A percentile compares a stretch with the other conserved stretches of the same genome.
phyloP scores from a whole-genome alignment of 805 yeast genomes.

The Candida cerambycidarum region DNA sequence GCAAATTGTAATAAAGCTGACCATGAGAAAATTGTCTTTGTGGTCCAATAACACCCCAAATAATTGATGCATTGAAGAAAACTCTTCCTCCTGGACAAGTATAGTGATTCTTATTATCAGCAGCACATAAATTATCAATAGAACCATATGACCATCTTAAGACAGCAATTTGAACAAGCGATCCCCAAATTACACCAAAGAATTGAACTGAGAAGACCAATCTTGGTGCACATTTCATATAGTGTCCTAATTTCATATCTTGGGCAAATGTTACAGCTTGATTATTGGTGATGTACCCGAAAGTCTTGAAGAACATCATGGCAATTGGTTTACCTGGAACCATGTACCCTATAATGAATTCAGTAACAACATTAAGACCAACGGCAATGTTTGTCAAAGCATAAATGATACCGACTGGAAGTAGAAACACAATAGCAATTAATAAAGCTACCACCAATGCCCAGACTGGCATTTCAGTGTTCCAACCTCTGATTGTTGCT shows the following conservation, averaged over 20 bases:
- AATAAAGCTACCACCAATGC: slow-evolving; percentile 36
- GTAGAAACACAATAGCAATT: slow-evolving; percentile 38
- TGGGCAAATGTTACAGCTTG: slow-evolving; percentile 52
- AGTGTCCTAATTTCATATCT: slow-evolving; percentile 46
- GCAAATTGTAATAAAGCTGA: slow-evolving; percentile 25
- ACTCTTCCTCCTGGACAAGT: slow-evolving; percentile 44
- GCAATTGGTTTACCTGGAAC: slow-evolving; percentile 49
- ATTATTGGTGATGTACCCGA: slow-evolving; percentile 47
- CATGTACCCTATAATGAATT: slow-evolving; percentile 45
- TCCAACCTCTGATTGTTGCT: slow-evolving; percentile 39
- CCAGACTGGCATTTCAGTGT: slow-evolving; percentile 46
- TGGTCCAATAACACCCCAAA: slow-evolving; percentile 40
- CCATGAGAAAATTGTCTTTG: slow-evolving; percentile 20
- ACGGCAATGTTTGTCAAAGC: slow-evolving; percentile 27
- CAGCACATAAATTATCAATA: slow-evolving; percentile 32
- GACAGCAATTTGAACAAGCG: slow-evolving; percentile 39
- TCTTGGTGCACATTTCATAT: slow-evolving; percentile 43
- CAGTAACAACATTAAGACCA: slow-evolving; percentile 41
- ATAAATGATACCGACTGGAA: slow-evolving; percentile 41
- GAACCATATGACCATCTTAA: slow-evolving; percentile 43
- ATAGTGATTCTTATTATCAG: slow-evolving; percentile 28
- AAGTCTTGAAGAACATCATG: slow-evolving; percentile 48
- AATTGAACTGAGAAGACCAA: slow-evolving; percentile 43
- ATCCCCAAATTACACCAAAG: slow-evolving; percentile 43
- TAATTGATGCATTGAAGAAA: slow-evolving; percentile 44